These are phyloP conservation scores for Phlebiopsis flavidoalba DNA, from an alignment of 768 basidiomycete species.

Conservation along the genomic window DNA sequence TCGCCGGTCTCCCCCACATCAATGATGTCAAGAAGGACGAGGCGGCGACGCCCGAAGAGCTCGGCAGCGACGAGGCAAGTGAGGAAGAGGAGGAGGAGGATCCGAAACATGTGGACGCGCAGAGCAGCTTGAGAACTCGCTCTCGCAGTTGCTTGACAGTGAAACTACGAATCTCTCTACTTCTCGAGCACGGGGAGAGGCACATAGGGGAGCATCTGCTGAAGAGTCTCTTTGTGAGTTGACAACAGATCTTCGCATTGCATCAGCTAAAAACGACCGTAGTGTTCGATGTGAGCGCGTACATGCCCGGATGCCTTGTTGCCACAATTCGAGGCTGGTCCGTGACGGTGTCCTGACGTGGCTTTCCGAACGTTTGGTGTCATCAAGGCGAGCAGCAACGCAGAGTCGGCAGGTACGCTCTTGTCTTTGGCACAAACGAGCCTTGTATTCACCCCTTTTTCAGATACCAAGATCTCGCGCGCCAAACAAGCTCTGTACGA, in stretches of 20 bases:
- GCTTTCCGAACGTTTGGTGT: constrained; percentile 64
- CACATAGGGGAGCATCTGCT: constrained; percentile 46
- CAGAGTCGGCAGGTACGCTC: constrained; percentile 34
- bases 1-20: constrained; percentile 66
- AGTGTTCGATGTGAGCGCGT: constrained; percentile 80
- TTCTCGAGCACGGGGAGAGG: constrained; percentile 77
- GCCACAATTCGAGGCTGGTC: constrained; percentile 66
- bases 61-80: constrained; percentile 13
- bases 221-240: constrained; percentile 46
- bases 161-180: constrained; percentile 75
- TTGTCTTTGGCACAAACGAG: neutral
- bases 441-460: neutral
- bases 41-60: constrained; percentile 27
- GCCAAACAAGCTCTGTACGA: constrained; percentile 59
- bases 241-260: neutral
- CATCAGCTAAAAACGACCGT: neutral
- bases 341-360: constrained; percentile 56
- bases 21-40: constrained; percentile 56
- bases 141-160: constrained; percentile 50
- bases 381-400: constrained; percentile 32
- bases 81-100: constrained; percentile 32
- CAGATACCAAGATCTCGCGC: constrained; percentile 55
- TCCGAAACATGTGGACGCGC: constrained; percentile 58
- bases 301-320: constrained; percentile 80
- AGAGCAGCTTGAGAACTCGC: constrained; percentile 49